phyloP scores from a whole-genome alignment of 441 rosid genomes.

The Jatropha podagrica region DNA sequence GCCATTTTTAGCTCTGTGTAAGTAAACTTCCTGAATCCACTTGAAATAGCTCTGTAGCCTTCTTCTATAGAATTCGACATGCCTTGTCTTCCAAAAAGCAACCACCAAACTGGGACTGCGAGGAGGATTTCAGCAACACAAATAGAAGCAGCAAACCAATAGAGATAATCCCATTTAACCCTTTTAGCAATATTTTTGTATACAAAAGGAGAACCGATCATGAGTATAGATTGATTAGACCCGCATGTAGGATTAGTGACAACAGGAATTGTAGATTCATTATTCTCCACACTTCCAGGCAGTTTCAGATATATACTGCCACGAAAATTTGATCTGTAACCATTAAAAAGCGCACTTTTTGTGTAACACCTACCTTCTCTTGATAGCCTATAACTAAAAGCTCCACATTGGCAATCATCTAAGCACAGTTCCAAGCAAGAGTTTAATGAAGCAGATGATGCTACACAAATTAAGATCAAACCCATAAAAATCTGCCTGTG shows the following conservation, averaged over 20 bases:
- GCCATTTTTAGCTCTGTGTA: slow-evolving; percentile 34
- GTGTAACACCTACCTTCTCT: slow-evolving; percentile 31
- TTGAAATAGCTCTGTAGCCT: slow-evolving; percentile 27
- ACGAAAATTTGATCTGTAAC: slow-evolving; percentile 30
- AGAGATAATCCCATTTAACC: slow-evolving; percentile 42
- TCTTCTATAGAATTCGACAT: slow-evolving; percentile 18
- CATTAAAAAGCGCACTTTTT: slow-evolving; percentile 37
- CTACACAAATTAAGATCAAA: slow-evolving; percentile 30
- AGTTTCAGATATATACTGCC: slow-evolving; percentile 35
- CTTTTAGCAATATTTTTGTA: slow-evolving; percentile 23
- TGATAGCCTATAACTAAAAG: slow-evolving; percentile 33
- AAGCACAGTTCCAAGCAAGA: slow-evolving; percentile 35
- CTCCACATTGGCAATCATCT: slow-evolving; percentile 39
- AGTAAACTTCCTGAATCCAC: slow-evolving; percentile 36
- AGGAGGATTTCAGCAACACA: slow-evolving; percentile 40
- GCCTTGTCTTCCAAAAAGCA: slow-evolving; percentile 26
- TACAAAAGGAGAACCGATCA: slow-evolving; percentile 26
- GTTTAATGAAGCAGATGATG: slow-evolving; percentile 3
- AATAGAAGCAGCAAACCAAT: slow-evolving; percentile 36
- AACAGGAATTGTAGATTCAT: slow-evolving; percentile 4
- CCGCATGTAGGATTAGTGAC: slow-evolving; percentile 18
- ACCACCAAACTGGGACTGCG: slow-evolving; percentile 33
- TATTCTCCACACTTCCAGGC: slow-evolving; percentile 21
- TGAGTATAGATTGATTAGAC: background rate
- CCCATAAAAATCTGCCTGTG: slow-evolving; percentile 38